phyloP scores from a whole-genome alignment of 768 basidiomycete genomes.

The Lactarius deliciosus region DNA sequence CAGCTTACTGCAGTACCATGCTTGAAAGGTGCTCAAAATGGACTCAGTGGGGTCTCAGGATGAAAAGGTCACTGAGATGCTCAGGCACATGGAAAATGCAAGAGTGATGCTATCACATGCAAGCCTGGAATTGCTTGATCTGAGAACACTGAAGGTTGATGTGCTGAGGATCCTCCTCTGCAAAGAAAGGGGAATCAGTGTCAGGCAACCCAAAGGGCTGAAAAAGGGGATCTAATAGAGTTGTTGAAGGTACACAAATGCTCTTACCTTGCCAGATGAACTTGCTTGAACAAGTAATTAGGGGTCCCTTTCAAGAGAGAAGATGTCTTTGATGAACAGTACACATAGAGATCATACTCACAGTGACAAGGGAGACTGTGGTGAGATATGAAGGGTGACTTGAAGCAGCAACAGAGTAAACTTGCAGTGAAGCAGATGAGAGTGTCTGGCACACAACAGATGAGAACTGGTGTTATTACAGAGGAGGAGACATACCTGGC shows the following conservation, averaged over 20 bases:
- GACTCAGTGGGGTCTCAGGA: neutral
- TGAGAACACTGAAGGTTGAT: neutral
- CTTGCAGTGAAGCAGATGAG: too few species aligned
- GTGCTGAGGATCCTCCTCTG: slow-evolving; percentile 5
- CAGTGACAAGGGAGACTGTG: too few species aligned
- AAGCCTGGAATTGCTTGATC: slow-evolving; percentile 1
- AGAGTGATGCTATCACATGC: neutral
- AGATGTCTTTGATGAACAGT: too few species aligned
- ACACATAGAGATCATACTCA: too few species aligned
- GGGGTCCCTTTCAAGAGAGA: too few species aligned
- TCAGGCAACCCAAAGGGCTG: neutral
- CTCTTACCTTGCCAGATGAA: neutral
- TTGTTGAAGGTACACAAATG: neutral
- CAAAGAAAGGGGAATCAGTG: neutral
- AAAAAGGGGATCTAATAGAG: neutral
- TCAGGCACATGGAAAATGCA: neutral
- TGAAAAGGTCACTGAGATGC: neutral
- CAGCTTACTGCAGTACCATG: slow-evolving; percentile 29
- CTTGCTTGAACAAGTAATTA: neutral
- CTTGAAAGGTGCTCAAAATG: slow-evolving; percentile 24
- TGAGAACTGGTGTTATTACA: too few species aligned
- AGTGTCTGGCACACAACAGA: too few species aligned
- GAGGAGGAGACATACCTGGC: too few species aligned
- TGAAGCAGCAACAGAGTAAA: too few species aligned
- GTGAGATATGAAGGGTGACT: too few species aligned